phyloP scores from a whole-genome alignment of 768 basidiomycete genomes.

The Gloeopeniophorella convolvens region DNA sequence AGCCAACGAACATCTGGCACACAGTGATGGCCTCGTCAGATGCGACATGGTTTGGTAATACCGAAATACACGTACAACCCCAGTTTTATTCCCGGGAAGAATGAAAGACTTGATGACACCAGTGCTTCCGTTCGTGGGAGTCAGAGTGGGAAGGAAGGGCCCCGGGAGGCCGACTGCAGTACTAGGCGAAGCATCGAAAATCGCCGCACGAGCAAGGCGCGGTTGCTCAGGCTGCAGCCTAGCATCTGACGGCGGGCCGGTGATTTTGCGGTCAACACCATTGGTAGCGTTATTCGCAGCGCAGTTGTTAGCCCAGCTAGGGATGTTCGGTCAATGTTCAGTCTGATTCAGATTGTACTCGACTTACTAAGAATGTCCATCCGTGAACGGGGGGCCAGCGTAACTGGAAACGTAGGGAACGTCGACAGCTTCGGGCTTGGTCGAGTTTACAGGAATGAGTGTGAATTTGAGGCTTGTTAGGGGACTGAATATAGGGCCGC shows the following conservation, averaged over 20 bases:
- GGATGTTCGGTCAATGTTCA: neutral
- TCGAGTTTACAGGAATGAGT: slow-evolving; percentile 42
- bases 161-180: too few relatives aligned
- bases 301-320: too few relatives aligned
- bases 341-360: neutral
- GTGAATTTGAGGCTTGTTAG: slow-evolving; percentile 42
- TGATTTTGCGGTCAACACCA: slow-evolving; percentile 37
- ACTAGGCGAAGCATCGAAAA: too few relatives aligned
- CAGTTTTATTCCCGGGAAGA: too few relatives aligned
- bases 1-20: slow-evolving; percentile 52
- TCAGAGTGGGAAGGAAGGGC: too few relatives aligned
- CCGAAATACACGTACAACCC: slow-evolving; percentile 32
- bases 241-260: neutral
- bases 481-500: slow-evolving; percentile 46
- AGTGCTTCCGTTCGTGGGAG: too few relatives aligned
- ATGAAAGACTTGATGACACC: too few relatives aligned
- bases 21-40: neutral
- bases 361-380: slow-evolving; percentile 45
- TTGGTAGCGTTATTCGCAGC: too few relatives aligned
- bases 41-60: neutral
- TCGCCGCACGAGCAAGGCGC: too few relatives aligned
- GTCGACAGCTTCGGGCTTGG: slow-evolving; percentile 40
- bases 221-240: slow-evolving; percentile 32
- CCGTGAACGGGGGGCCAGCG: slow-evolving; percentile 43
- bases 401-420: slow-evolving; percentile 48